Conservation (phyloP, 495 filamentous ascomycete genomes). For the Podospora tetraspora region DNA sequence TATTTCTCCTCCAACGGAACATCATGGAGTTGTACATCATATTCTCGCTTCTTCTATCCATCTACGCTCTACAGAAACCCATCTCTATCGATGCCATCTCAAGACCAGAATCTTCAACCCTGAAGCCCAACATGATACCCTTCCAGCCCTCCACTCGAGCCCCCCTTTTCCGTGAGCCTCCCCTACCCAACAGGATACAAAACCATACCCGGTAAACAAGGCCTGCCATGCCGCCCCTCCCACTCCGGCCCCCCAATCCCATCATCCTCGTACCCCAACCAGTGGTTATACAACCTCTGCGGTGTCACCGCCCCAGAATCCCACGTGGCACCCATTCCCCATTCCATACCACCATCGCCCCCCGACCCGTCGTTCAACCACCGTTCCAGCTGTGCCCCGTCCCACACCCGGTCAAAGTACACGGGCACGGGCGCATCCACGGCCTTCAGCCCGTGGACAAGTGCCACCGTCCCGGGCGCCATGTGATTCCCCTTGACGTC, state of each 20-base stretch:
- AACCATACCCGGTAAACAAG: constrained; percentile 53
- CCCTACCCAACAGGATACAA: constrained; percentile 54
- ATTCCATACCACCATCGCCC: constrained; percentile 46
- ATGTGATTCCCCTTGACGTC: constrained; percentile 56
- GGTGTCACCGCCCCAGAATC: constrained; percentile 51
- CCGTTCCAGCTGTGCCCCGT: constrained; percentile 46
- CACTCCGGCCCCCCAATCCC: constrained; percentile 47
- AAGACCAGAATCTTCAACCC: no score
- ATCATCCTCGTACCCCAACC: constrained; percentile 54
- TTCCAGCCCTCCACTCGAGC: no score
- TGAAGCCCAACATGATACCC: no score
- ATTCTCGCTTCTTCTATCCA: no score
- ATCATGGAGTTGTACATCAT: no score
- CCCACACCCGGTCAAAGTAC: constrained; percentile 59
- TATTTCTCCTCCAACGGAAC: no score
- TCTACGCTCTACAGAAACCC: no score
- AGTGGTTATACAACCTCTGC: constrained; percentile 55
- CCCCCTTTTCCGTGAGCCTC: no score
- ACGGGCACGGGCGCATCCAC: constrained; percentile 66
- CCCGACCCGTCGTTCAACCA: constrained; percentile 58
- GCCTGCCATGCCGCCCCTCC: constrained; percentile 47
- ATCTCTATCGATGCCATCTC: no score
- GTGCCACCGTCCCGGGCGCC: constrained; percentile 62
- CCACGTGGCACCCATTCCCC: constrained; percentile 53
- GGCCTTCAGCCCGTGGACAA: constrained; percentile 68